Evolutionary conservation across 768 basidiomycete species (phyloP).

Genomic region (Mycena vulgaris): DNA sequence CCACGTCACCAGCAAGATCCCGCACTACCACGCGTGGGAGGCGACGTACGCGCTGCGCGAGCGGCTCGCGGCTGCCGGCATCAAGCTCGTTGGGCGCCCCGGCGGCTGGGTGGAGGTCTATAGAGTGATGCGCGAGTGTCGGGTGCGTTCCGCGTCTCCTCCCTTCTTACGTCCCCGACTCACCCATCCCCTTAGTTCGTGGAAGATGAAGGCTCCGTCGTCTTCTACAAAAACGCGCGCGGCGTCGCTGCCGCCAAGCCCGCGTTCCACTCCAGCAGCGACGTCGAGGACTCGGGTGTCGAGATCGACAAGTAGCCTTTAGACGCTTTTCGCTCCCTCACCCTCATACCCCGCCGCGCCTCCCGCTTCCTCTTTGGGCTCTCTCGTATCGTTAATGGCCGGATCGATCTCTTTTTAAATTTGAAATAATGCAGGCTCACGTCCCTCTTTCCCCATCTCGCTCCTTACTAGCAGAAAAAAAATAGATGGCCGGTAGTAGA

Average conservation of each 20-base stretch:
- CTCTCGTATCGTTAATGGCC: conserved; percentile 1
- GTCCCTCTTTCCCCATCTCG: conserved; percentile 5
- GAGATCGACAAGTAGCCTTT: conserved; percentile 56
- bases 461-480: conserved; percentile 11
- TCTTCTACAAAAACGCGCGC: conserved; percentile 73
- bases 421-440: conserved; percentile 3
- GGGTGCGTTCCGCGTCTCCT: conserved; percentile 39
- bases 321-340: not conserved
- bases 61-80: conserved; percentile 59
- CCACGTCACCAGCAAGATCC: conserved; percentile 77
- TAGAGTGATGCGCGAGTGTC: conserved; percentile 61
- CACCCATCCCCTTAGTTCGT: conserved; percentile 58
- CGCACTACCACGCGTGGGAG: conserved; percentile 78
- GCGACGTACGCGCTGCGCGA: conserved; percentile 72
- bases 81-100: conserved; percentile 61
- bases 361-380: not conserved
- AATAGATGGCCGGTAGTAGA: conserved; percentile 16
- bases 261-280: conserved; percentile 54
- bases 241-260: conserved; percentile 63
- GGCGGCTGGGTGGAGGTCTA: conserved; percentile 64
- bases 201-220: conserved; percentile 72
- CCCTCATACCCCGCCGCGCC: not conserved
- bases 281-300: conserved; percentile 73
- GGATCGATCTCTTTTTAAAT: not conserved
- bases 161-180: conserved; percentile 5